Conservation (phyloP, 371 early-diverging fungal genomes). For the Rozella allomycis region DNA sequence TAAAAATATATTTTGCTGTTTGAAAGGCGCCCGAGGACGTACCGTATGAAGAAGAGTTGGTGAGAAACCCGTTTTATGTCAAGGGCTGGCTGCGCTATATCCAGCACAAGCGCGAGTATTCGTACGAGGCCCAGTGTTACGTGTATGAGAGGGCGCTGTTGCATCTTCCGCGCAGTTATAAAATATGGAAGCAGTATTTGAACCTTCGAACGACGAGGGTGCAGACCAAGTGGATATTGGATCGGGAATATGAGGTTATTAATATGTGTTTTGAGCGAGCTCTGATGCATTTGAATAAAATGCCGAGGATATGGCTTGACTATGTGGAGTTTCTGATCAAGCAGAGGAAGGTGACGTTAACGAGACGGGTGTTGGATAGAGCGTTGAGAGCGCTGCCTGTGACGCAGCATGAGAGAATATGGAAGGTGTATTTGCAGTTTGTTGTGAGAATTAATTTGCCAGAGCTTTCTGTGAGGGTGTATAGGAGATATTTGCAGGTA, state of each 20-base stretch:
- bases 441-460: conserved; percentile 50
- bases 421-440: conserved; percentile 65
- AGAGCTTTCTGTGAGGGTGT: conserved; percentile 52
- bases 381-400: conserved; percentile 73
- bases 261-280: conserved; percentile 61
- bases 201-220: conserved; percentile 38
- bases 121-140: too few relatives aligned
- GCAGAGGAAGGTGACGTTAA: conserved; percentile 42
- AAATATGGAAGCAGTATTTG: conserved; percentile 72
- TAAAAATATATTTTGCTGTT: too few relatives aligned
- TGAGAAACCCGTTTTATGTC: conserved; percentile 55
- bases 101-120: conserved; percentile 76
- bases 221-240: conserved; percentile 15
- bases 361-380: conserved; percentile 67
- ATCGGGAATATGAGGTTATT: conserved; percentile 36
- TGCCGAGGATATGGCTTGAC: conserved; percentile 19
- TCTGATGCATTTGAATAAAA: conserved; percentile 67
- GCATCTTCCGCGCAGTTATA: conserved; percentile 45
- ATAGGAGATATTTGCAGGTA: conserved; percentile 59
- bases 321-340: conserved; percentile 45
- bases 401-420: conserved; percentile 73
- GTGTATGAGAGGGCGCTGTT: conserved; percentile 70
- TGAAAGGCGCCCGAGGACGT: too few relatives aligned
- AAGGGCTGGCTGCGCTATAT: conserved; percentile 73
- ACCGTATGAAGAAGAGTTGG: conserved; percentile 73